Base-by-base conservation (phyloP, 805 yeast species). In the Tetrapisispora fleetii region DNA sequence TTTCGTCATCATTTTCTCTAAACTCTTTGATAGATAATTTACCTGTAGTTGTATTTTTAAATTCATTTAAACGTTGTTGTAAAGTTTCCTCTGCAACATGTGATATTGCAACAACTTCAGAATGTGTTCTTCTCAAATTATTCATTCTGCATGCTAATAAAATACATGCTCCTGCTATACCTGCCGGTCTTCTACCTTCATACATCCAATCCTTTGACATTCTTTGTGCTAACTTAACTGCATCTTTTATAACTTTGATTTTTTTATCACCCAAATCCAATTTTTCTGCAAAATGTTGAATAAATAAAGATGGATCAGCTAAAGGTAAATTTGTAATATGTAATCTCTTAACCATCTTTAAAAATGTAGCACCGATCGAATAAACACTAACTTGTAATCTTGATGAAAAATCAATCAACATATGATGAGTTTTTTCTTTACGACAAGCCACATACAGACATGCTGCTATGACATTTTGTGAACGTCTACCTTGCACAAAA, bases 131-230 rank as follows among this genome's bases (percentile, higher is more conserved):
- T 60, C 96, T 76, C 63, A 85, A 82, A 61, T 90, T 90, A 67
- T 93, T 93, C 98, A 93, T 95, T 67, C 99, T 77, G 2, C 97
- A 93, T 0, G 99, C 99, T 45, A 93, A 69, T 41, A 95, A 64
- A 1, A 93, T 73, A 67, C 97, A 89, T 0, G 99, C 99, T 21
- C 98, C 99, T 0, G 99, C 99, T 47, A 93, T 80, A 58, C 99
- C 99, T 0, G 99, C 98, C 0, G 99, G 99, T 53, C 98, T 75
- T 62, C 99, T 77, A 24, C 99, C 99, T 67, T 88, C 95, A 63
- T 83, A 86, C 56, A 93, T 85, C 97, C 98, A 93, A 60, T 93
- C 98, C 40, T 80, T 78, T 14, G 90, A 75, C 99, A 93, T 93
- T 55, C 96, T 74, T 60, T 80, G 86, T 0, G 96, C 95, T 21